Conservation (phyloP, 306 rosid genomes). For the Canavalia gladiata region DNA sequence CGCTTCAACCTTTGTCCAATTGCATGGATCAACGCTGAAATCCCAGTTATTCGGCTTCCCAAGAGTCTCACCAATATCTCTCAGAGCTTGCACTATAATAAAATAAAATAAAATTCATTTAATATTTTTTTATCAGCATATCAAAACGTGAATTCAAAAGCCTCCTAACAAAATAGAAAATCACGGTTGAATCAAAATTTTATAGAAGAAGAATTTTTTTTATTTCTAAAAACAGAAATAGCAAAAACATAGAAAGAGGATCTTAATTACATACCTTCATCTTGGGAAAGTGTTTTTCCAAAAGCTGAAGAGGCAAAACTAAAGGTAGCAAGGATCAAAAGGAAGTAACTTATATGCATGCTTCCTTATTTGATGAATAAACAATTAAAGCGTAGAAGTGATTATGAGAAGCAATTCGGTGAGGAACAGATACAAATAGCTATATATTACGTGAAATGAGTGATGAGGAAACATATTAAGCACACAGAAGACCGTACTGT, state of each 20-base stretch:
- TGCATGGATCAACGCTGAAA: slow-evolving; percentile 65
- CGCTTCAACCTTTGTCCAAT: slow-evolving; percentile 45
- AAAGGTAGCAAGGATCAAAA: slow-evolving; percentile 17
- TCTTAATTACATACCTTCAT: slow-evolving; percentile 49
- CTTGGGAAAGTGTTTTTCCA: slow-evolving; percentile 47
- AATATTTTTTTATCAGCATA: too few relatives aligned
- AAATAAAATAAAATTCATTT: too few relatives aligned
- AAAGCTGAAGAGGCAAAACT: slow-evolving; percentile 39
- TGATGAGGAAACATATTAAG: too few relatives aligned
- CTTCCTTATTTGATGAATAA: neutral
- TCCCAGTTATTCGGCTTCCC: slow-evolving; percentile 57
- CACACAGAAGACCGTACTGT: too few relatives aligned
- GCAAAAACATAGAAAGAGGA: too few relatives aligned
- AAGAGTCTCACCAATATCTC: slow-evolving; percentile 53
- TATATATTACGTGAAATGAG: neutral
- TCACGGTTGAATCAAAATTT: too few relatives aligned
- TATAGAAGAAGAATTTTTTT: too few relatives aligned
- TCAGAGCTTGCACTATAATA: slow-evolving; percentile 53
- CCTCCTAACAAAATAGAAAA: too few relatives aligned
- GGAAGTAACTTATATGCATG: slow-evolving; percentile 12
- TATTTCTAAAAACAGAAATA: too few relatives aligned
- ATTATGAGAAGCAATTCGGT: neutral
- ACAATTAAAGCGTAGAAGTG: neutral
- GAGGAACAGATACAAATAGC: neutral
- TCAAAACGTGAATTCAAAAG: too few relatives aligned